Evolutionary conservation across 495 filamentous ascomycete genomes (phyloP), one percentile per base, ranked within the genome.

Genomic region (Rhypophila decipiens): DNA sequence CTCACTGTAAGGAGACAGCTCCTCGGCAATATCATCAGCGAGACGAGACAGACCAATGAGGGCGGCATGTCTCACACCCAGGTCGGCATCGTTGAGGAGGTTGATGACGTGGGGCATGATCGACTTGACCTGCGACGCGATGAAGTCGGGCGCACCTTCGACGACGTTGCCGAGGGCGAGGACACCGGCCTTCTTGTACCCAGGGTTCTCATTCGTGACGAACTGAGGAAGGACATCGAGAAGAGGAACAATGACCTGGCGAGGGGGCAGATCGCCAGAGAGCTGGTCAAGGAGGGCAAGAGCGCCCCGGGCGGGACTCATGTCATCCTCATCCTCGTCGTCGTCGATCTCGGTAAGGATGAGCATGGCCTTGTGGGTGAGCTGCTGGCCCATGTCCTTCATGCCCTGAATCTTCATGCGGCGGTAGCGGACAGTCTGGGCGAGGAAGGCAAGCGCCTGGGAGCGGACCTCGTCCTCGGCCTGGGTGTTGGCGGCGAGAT

Each of bases 131-230:
- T 96, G 90, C 8, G 88, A 93, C 50, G 84, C 85, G 56, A 96
- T 85, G 68, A 96, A 96, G 57, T 96, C 93, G 7, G 93, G 93
- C 29, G 93, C 94, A 52, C 93, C 93, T 69, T 98, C 93, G 43
- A 95, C 93, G 56, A 87, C 90, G 73, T 88, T 94, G 45, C 91
- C 93, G 4, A 98, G 74, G 7, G 93, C 85, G 52, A 97, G 76
- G 58, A 96, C 88, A 65, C 88, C 90, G 34, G 90, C 93, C 63
- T 89, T 86, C 39, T 90, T 83, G 65, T 82, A 85, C 49, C 86
- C 84, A 19, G 90, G 77, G 54, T 94, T 74, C 44, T 64, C 61
- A 57, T 75, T 80, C 57, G 74, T 80, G 61, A 90, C 84, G 60
- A 93, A 97, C 44, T 79, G 75, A 10, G 87, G 84, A 34, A 98